Evolutionary conservation across 176 grass and related monocot species (phyloP).

Genomic region (Carex cristatella): DNA sequence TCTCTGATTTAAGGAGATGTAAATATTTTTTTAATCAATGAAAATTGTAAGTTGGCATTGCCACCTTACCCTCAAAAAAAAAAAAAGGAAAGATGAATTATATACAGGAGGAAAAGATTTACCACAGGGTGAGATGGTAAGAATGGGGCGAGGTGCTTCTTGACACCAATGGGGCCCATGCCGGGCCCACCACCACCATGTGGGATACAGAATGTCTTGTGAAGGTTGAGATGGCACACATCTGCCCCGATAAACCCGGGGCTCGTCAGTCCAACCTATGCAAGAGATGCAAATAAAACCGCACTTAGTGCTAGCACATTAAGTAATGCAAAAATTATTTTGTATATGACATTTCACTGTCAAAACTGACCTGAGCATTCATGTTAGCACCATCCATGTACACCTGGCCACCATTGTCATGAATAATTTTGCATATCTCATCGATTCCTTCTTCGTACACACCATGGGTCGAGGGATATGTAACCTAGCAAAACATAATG

Average conservation of each 20-base stretch:
- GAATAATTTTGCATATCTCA: slow-evolving; percentile 97
- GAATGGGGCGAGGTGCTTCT: slow-evolving; percentile 95
- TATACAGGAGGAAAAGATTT: slow-evolving; percentile 5
- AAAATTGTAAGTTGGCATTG: too few species aligned
- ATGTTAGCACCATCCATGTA: slow-evolving; percentile 99
- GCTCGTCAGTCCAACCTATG: slow-evolving; percentile 93
- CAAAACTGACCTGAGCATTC: slow-evolving; percentile 87
- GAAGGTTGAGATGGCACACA: slow-evolving; percentile 97
- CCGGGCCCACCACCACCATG: slow-evolving; percentile 98
- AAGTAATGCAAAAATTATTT: background rate
- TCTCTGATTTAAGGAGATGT: too few species aligned
- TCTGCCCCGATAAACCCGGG: slow-evolving; percentile 98
- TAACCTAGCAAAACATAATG: slow-evolving; percentile 49
- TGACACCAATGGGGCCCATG: slow-evolving; percentile 99
- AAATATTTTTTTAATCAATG: too few species aligned
- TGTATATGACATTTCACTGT: background rate
- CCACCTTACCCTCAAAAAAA: too few species aligned
- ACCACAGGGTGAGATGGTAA: slow-evolving; percentile 99
- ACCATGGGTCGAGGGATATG: slow-evolving; percentile 98
- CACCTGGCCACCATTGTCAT: slow-evolving; percentile 93
- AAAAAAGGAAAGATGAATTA: background rate
- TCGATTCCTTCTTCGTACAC: slow-evolving; percentile 99
- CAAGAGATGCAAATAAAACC: background rate
- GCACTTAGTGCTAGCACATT: background rate
- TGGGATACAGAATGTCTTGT: slow-evolving; percentile 99